phyloP scores from a whole-genome alignment of 768 basidiomycete species.

The Ramaria rubella region DNA sequence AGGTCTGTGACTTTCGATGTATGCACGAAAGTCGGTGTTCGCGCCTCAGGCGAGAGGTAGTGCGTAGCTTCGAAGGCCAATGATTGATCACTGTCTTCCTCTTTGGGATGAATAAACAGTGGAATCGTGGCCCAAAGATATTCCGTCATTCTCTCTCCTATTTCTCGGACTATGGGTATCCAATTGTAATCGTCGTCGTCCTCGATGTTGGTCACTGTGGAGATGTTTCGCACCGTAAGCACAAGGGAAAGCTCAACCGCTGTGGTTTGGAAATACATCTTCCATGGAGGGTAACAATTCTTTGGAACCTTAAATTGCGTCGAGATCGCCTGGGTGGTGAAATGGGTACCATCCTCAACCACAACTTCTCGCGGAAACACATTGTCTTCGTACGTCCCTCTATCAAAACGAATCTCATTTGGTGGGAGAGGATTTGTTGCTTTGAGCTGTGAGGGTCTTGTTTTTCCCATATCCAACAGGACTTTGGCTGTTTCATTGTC shows the following conservation, averaged over 20 bases:
- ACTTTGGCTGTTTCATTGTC: neutral
- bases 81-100: neutral
- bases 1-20: neutral
- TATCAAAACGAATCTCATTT: too few relatives aligned
- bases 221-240: neutral
- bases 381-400: neutral
- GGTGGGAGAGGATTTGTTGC: neutral
- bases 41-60: conserved; percentile 1
- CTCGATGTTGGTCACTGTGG: neutral
- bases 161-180: neutral
- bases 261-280: conserved; percentile 1
- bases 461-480: neutral
- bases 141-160: neutral
- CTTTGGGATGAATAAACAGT: neutral
- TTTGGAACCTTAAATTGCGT: neutral
- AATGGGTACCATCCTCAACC: neutral
- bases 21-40: neutral
- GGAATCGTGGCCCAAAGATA: neutral
- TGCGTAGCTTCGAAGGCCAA: neutral
- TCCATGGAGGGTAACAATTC: neutral
- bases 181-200: neutral
- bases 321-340: neutral
- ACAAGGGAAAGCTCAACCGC: neutral
- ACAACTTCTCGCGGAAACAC: neutral
- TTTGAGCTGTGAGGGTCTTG: neutral